Evolutionary conservation across 2,329 filamentous ascomycete species (phyloP).

Genomic region (Aureobasidium sp.): DNA sequence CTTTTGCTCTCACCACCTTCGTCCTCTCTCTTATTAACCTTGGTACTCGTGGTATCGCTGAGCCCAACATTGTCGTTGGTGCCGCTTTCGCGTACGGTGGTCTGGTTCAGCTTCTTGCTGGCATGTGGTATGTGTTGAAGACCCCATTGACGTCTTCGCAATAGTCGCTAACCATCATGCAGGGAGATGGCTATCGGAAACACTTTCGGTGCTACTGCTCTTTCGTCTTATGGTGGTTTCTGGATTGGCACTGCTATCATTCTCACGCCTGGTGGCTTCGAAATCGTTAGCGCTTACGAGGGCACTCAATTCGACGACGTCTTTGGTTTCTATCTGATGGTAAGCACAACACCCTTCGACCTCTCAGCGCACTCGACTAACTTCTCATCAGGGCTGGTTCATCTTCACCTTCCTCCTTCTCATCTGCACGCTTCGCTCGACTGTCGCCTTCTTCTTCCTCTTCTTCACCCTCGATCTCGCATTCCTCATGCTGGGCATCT

Average conservation of each 20-base stretch:
- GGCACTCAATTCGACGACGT: slow-evolving; percentile 40
- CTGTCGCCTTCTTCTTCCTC: slow-evolving; percentile 48
- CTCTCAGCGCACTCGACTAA: not conserved
- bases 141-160: not conserved
- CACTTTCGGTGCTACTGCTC: slow-evolving; percentile 53
- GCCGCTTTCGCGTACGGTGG: slow-evolving; percentile 42
- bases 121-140: slow-evolving; percentile 43
- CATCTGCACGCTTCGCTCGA: slow-evolving; percentile 46
- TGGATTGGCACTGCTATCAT: slow-evolving; percentile 54
- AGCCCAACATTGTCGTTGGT: slow-evolving; percentile 40
- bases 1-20: slow-evolving; percentile 59
- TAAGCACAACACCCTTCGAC: slow-evolving; percentile 19
- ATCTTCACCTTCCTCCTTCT: slow-evolving; percentile 50
- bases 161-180: slow-evolving; percentile 8
- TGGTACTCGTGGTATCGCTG: slow-evolving; percentile 32
- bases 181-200: slow-evolving; percentile 51
- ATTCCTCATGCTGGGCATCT: slow-evolving; percentile 49
- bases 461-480: slow-evolving; percentile 51
- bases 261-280: slow-evolving; percentile 43
- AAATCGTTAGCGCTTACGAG: slow-evolving; percentile 38
- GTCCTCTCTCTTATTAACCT: slow-evolving; percentile 45
- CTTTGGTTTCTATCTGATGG: slow-evolving; percentile 49
- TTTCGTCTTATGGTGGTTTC: slow-evolving; percentile 53
- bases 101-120: slow-evolving; percentile 42
- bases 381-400: slow-evolving; percentile 39